These are phyloP conservation scores for Achaetomiella virescens DNA, from an alignment of 495 filamentous ascomycete species.

Conservation along the genomic window DNA sequence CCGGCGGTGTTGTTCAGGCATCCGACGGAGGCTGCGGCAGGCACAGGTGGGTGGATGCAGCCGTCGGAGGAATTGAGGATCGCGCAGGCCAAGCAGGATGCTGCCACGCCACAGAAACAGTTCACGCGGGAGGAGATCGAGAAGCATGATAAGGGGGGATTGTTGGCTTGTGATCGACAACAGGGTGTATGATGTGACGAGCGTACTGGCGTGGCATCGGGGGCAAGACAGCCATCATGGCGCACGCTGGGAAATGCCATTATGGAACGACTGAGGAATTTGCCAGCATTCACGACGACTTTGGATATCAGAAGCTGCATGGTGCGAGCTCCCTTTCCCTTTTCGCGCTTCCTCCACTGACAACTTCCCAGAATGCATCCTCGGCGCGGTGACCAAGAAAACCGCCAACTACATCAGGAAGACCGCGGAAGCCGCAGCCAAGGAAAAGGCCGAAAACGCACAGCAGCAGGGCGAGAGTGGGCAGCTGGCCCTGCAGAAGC, in stretches of 20 bases:
- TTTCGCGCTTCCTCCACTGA: neutral
- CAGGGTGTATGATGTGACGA: slow-evolving; percentile 67
- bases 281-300: slow-evolving; percentile 11
- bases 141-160: slow-evolving; percentile 58
- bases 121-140: slow-evolving; percentile 41
- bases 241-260: slow-evolving; percentile 12
- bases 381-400: slow-evolving; percentile 35
- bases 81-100: slow-evolving; percentile 7
- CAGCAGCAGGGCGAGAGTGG: neutral
- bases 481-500: slow-evolving; percentile 4
- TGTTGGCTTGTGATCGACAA: slow-evolving; percentile 67
- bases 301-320: slow-evolving; percentile 6
- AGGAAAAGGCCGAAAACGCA: slow-evolving; percentile 12
- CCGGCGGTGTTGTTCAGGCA: slow-evolving; percentile 7
- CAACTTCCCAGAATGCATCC: slow-evolving; percentile 25
- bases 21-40: slow-evolving; percentile 10
- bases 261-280: slow-evolving; percentile 8
- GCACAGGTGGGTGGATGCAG: slow-evolving; percentile 14
- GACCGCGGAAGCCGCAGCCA: slow-evolving; percentile 23
- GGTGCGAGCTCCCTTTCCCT: neutral
- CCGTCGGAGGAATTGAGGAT: slow-evolving; percentile 7
- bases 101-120: slow-evolving; percentile 5
- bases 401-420: slow-evolving; percentile 30
- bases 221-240: slow-evolving; percentile 42
- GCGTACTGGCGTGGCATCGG: slow-evolving; percentile 64